Evolutionary conservation across 371 early-diverging fungal genomes (phyloP), one percentile per base, ranked within the genome.

Genomic region (Mucor irregularis): DNA sequence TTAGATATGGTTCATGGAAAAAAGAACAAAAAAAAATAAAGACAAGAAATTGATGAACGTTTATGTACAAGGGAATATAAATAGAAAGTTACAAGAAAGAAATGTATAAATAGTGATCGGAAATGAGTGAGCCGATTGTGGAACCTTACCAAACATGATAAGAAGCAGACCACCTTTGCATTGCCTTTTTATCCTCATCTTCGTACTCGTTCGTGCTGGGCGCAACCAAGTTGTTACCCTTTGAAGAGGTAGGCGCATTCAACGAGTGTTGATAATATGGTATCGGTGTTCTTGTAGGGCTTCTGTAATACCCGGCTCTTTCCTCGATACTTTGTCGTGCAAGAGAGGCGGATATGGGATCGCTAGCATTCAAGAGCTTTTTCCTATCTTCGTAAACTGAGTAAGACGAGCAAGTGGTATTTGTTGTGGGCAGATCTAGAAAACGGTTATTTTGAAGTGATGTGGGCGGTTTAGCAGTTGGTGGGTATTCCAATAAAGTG

Each of bases 271-370:
- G 8, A 58, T 44, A 46, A 17, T 50, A 51, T n/a, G 52, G 58
- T 4, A 51, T 37, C 16, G 58, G 55, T 4, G 38, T 45, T 25
- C 51, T 47, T 11, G 52, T 39, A 17, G 64, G 61, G 26, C 46
- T 49, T 44, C 42, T 53, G 35, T 65, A 65, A 46, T 69, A 69
- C 3, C 69, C 62, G 9, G 53, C 53, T 25, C 65, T 40, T 50
- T 59, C 66, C n/a, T 59, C 57, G 33, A 64, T 51, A 28, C 62
- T 57, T 48, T 69, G 69, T 43, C 65, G 38, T 24, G 53, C 66
- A 26, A 69, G 56, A n/a, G 69, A 69, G 17, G 21, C 29, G 19
- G 62, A 62, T 6, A 68, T 58, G 19, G 62, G 66, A 46, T 69
- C 66, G 16, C n/a, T n/a, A n/a, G n/a, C n/a, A n/a, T n/a, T n/a